phyloP scores from a whole-genome alignment of 2,329 filamentous ascomycete genomes.

The Fusarium sp. region DNA sequence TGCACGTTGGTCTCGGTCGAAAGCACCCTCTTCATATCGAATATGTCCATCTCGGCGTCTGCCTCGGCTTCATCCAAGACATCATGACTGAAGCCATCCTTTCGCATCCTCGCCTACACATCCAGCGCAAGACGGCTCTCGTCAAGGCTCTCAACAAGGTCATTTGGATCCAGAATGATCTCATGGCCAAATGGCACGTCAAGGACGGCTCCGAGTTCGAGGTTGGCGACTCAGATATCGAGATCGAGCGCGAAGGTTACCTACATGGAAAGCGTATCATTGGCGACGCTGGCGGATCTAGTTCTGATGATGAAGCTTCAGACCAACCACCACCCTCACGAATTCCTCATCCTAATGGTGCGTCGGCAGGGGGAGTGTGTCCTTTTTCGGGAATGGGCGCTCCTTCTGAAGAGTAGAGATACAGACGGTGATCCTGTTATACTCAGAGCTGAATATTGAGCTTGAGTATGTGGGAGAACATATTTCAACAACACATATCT shows the following conservation, averaged over 20 bases:
- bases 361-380: slow-evolving; percentile 41
- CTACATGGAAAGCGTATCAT: slow-evolving; percentile 72
- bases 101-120: slow-evolving; percentile 73
- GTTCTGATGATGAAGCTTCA: slow-evolving; percentile 37
- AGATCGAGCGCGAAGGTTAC: slow-evolving; percentile 72
- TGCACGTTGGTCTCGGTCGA: slow-evolving; percentile 83
- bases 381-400: slow-evolving; percentile 46
- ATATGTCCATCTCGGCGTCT: slow-evolving; percentile 81
- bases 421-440: neutral
- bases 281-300: slow-evolving; percentile 48
- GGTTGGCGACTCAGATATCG: slow-evolving; percentile 59
- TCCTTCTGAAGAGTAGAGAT: slow-evolving; percentile 25
- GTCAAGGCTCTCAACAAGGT: slow-evolving; percentile 83
- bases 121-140: slow-evolving; percentile 77
- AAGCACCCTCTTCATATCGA: slow-evolving; percentile 81
- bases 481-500: slow-evolving; percentile 24
- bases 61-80: slow-evolving; percentile 81
- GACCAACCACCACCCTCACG: slow-evolving; percentile 30
- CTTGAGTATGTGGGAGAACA: neutral
- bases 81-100: slow-evolving; percentile 82
- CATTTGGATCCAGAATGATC: slow-evolving; percentile 89
- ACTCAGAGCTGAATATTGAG: neutral
- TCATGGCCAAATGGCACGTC: slow-evolving; percentile 87
- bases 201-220: slow-evolving; percentile 73
- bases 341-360: slow-evolving; percentile 36